Percentiles rank a stretch among this genome's conserved stretches.
Evolutionary conservation across 2,329 filamentous ascomycete species (phyloP).

Genomic region (Colletotrichum sublineola): DNA sequence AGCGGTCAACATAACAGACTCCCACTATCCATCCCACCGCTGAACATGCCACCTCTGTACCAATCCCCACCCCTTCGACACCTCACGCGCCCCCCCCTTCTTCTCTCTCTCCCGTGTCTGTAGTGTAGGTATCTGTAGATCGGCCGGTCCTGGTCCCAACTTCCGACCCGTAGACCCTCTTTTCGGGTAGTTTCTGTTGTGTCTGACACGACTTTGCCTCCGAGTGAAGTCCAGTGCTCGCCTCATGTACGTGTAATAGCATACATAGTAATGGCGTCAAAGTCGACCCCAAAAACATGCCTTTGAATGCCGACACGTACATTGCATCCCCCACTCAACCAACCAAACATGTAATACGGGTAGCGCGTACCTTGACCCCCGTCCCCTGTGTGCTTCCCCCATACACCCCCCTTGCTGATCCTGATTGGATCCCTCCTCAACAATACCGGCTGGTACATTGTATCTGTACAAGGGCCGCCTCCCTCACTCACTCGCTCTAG

Average conservation of each 20-base stretch:
- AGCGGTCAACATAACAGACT: slow-evolving; percentile 24
- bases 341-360: slow-evolving; percentile 16
- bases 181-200: background rate
- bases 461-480: background rate
- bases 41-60: slow-evolving; percentile 21
- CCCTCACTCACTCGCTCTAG: background rate
- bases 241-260: slow-evolving; percentile 14
- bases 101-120: background rate
- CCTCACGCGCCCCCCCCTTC: slow-evolving; percentile 29
- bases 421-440: slow-evolving; percentile 41
- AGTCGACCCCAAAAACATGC: background rate
- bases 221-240: slow-evolving; percentile 3
- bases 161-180: background rate
- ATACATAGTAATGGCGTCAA: slow-evolving; percentile 11
- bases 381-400: background rate
- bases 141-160: slow-evolving; percentile 19
- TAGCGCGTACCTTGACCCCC: background rate
- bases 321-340: slow-evolving; percentile 22
- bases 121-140: background rate
- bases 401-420: slow-evolving; percentile 25
- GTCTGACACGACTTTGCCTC: background rate
- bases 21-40: background rate
- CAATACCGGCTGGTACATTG: slow-evolving; percentile 16
- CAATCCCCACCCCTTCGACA: slow-evolving; percentile 35
- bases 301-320: slow-evolving; percentile 31